Conservation (phyloP, 2,329 filamentous ascomycete genomes). For the Bipolaris victoriae region DNA sequence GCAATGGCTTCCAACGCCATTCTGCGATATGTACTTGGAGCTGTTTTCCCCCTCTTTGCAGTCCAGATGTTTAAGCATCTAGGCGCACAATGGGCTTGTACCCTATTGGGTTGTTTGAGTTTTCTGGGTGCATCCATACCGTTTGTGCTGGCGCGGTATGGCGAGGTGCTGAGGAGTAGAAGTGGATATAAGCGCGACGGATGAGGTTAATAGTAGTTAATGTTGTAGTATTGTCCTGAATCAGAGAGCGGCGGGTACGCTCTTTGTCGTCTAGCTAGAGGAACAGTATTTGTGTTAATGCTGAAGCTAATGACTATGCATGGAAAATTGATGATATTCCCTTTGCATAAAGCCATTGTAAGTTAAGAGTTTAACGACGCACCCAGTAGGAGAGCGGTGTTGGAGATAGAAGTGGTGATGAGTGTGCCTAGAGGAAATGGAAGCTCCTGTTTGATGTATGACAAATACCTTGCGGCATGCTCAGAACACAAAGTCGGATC, state of each 20-base stretch:
- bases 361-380: too few relatives aligned
- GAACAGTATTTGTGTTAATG: too few relatives aligned
- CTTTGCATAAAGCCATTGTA: too few relatives aligned
- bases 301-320: too few relatives aligned
- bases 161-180: constrained; percentile 16
- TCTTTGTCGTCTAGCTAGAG: neutral
- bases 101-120: constrained; percentile 16
- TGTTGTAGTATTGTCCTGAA: too few relatives aligned
- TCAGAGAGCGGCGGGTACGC: neutral
- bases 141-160: constrained; percentile 24
- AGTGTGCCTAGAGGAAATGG: too few relatives aligned
- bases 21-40: constrained; percentile 61
- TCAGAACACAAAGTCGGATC: too few relatives aligned
- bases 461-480: too few relatives aligned
- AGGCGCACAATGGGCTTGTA: constrained; percentile 19
- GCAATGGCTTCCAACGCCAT: constrained; percentile 66
- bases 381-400: too few relatives aligned
- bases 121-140: constrained; percentile 14
- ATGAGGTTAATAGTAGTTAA: neutral
- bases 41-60: constrained; percentile 66
- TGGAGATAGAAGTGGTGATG: too few relatives aligned
- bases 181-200: constrained; percentile 19
- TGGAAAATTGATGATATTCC: too few relatives aligned
- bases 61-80: constrained; percentile 51
- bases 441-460: too few relatives aligned